Base-by-base conservation (phyloP, 2,329 filamentous ascomycete species). In the Thielaviopsis cerberus region DNA sequence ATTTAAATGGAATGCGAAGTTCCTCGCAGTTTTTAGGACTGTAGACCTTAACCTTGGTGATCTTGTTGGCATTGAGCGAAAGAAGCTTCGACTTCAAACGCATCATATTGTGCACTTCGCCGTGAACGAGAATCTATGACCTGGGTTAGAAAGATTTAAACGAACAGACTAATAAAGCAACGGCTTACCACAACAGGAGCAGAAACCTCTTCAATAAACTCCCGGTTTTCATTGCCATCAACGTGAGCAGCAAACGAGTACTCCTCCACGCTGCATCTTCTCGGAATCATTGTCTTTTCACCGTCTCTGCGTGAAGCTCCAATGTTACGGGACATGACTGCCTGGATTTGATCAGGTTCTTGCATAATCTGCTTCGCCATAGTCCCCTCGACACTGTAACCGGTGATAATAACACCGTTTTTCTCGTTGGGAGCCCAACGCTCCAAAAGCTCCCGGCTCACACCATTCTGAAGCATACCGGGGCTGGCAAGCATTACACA, bases 31-130 rank as follows among this genome's bases (percentile, higher is more conserved):
- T 98, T 57, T 87, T 83, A 0, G 92, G 92, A 24, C 87, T 94
- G 72, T 83, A 97, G 11, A 98, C 88, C 68, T 97, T 96, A 63
- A 88, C 84, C 64, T 94, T 92, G 50, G 81, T 74, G 1, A 81
- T 75, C 67, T 91, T 91, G 63, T 83, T 82, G 26, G 85, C 83
- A 66, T 96, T 96, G 41, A 96, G 78, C n/a, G 88, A 91, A 3
- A 97, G 80, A 1, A 98, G 77, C 67, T 95, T 94, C 2, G 90
- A 96, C 69, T 95, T 95, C 26, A 98, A 75, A 57, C 92, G 83
- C 78, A 92, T 95, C 89, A 97, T 97, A 67, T 97, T 95, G 68
- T 95, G 88, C 65, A 92, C 89, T 68, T 98, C 92, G 58, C 92
- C 92, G 64, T 98, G 92, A 1, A 98, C 92, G 30, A 98, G 80